phyloP scores from a whole-genome alignment of 805 yeast genomes.

The Jamesozyma rosinii region DNA sequence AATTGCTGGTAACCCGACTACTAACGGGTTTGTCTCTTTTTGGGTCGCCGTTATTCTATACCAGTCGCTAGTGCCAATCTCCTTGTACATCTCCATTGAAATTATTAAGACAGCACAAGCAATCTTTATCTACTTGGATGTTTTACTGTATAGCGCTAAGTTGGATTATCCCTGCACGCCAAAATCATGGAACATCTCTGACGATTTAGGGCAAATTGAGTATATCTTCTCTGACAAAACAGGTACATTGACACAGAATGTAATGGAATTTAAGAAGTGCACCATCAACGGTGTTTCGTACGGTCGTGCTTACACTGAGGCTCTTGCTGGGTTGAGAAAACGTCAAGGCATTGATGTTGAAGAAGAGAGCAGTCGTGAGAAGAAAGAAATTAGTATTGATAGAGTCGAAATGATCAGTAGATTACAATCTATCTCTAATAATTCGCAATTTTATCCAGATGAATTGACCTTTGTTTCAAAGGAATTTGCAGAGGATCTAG shows the following conservation, averaged over 20 bases:
- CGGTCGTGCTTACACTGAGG: constrained; percentile 79
- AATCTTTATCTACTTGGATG: constrained; percentile 68
- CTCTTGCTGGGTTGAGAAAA: constrained; percentile 68
- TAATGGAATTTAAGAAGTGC: constrained; percentile 80
- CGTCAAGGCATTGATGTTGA: constrained; percentile 71
- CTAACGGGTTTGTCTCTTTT: constrained; percentile 62
- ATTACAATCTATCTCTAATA: constrained; percentile 32
- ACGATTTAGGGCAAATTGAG: constrained; percentile 80
- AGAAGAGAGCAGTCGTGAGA: constrained; percentile 45
- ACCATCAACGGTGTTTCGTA: constrained; percentile 65
- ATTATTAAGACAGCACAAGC: constrained; percentile 80
- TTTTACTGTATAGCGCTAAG: constrained; percentile 55
- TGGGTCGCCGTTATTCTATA: constrained; percentile 70
- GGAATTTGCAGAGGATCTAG: constrained; percentile 51
- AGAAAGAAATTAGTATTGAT: constrained; percentile 47
- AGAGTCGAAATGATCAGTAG: constrained; percentile 46
- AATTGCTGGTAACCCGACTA: constrained; percentile 53
- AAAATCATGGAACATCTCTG: constrained; percentile 77
- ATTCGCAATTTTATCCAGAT: constrained; percentile 40
- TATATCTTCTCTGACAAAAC: constrained; percentile 79
- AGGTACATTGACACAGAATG: constrained; percentile 75
- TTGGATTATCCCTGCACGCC: constrained; percentile 79
- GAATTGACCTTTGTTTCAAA: constrained; percentile 65
- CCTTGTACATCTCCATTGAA: constrained; percentile 73
- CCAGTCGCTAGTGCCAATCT: constrained; percentile 75